Conservation (phyloP, 2,329 filamentous ascomycete species). For the Didymella glomerata region DNA sequence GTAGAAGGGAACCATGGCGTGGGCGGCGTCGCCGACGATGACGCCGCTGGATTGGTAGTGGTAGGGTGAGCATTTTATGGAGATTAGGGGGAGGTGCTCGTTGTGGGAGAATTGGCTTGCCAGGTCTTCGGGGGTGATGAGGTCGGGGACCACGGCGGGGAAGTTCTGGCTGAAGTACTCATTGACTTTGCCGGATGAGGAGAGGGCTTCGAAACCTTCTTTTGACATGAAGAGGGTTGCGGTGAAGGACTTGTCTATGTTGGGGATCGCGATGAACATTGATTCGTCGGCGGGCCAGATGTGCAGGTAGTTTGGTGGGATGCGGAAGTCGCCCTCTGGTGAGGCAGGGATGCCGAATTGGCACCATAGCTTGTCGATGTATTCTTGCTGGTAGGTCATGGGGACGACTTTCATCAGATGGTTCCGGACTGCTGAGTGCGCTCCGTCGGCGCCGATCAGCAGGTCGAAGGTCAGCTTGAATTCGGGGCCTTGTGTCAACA, state of each 20-base stretch:
- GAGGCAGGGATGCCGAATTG: constrained; percentile 82
- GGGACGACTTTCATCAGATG: constrained; percentile 95
- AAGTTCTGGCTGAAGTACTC: constrained; percentile 84
- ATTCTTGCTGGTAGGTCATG: constrained; percentile 91
- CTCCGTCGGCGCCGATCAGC: constrained; percentile 93
- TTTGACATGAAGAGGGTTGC: constrained; percentile 91
- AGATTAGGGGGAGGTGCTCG: constrained; percentile 91
- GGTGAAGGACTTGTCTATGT: constrained; percentile 89
- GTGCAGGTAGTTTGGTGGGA: constrained; percentile 92
- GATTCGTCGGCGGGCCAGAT: constrained; percentile 95
- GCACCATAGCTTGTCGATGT: constrained; percentile 97
- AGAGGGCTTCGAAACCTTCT: constrained; percentile 72
- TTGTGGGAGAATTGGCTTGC: constrained; percentile 79
- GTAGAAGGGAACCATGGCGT: constrained; percentile 98
- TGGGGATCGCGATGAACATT: constrained; percentile 98
- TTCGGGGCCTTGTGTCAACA: constrained; percentile 59
- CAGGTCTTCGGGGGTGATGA: constrained; percentile 74
- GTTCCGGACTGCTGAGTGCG: constrained; percentile 88
- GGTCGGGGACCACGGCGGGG: constrained; percentile 76
- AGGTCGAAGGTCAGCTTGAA: constrained; percentile 89
- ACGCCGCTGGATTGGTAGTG: constrained; percentile 80
- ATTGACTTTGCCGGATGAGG: constrained; percentile 68
- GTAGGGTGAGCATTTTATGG: constrained; percentile 89
- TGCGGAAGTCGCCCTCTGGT: constrained; percentile 68
- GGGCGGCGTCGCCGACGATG: constrained; percentile 91